A percentile compares a stretch with the other conserved stretches of the same genome.
Conservation (phyloP, 2,329 filamentous ascomycete species). For the Calonectria hongkongensis region DNA sequence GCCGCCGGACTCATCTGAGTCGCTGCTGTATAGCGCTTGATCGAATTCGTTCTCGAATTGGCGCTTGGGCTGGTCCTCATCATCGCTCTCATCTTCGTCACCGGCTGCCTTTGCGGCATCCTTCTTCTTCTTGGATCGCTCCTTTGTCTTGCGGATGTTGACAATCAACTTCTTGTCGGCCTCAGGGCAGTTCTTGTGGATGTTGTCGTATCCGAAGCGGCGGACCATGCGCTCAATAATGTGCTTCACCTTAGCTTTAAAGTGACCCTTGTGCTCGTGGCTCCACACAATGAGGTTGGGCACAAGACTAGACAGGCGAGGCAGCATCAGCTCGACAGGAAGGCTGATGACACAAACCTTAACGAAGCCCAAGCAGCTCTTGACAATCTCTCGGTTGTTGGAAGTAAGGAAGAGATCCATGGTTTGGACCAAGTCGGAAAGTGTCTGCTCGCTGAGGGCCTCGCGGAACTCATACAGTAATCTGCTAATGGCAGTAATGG, state of each 20-base stretch:
- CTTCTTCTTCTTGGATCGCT: constrained; percentile 93
- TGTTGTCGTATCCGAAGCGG: constrained; percentile 87
- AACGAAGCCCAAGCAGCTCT: constrained; percentile 94
- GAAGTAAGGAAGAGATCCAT: constrained; percentile 97
- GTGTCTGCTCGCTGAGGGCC: constrained; percentile 79
- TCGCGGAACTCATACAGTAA: constrained; percentile 93
- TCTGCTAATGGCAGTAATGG: constrained; percentile 95
- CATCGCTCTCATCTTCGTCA: constrained; percentile 74
- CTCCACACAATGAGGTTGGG: constrained; percentile 97
- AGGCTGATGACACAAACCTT: constrained; percentile 95
- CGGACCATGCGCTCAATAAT: constrained; percentile 96
- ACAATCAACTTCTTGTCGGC: constrained; percentile 91
- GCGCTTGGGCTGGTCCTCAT: constrained; percentile 67
- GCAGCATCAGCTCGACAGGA: constrained; percentile 85
- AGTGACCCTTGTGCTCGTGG: constrained; percentile 98
- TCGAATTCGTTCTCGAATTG: constrained; percentile 96
- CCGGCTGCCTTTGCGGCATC: constrained; percentile 77
- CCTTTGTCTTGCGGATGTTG: constrained; percentile 96
- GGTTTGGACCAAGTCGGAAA: constrained; percentile 91
- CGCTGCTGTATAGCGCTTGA: constrained; percentile 93
- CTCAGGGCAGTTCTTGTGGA: constrained; percentile 89
- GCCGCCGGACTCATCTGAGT: constrained; percentile 73
- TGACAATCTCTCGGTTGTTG: constrained; percentile 97
- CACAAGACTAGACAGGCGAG: constrained; percentile 84
- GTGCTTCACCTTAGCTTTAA: constrained; percentile 98